phyloP scores from a whole-genome alignment of 768 basidiomycete species.

The Chiua virens region DNA sequence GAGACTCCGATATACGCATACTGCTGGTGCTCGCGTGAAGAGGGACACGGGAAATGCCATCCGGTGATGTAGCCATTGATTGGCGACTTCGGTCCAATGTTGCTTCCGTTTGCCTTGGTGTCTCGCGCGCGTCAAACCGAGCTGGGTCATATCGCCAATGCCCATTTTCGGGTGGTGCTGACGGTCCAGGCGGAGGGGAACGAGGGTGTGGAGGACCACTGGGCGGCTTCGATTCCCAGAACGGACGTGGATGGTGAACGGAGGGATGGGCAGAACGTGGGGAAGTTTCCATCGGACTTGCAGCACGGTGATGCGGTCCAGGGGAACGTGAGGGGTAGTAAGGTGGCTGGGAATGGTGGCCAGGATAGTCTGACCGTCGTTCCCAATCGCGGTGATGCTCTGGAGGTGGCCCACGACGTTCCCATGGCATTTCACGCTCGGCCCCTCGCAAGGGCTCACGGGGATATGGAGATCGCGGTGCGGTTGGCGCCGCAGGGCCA shows the following conservation, averaged over 20 bases:
- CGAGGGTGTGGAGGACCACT: conserved; percentile 29
- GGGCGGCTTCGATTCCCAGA: conserved; percentile 65
- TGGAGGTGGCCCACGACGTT: conserved; percentile 49
- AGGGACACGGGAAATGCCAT: conserved; percentile 32
- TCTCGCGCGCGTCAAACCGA: conserved; percentile 50
- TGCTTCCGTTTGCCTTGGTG: conserved; percentile 31
- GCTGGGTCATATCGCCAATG: conserved; percentile 63
- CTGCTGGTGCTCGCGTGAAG: conserved; percentile 31
- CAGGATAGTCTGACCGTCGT: conserved; percentile 39
- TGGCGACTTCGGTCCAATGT: conserved; percentile 35
- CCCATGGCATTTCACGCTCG: conserved; percentile 61
- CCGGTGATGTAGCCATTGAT: conserved; percentile 47
- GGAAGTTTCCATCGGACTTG: conserved; percentile 60
- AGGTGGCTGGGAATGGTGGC: conserved; percentile 30
- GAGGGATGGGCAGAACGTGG: conserved; percentile 53
- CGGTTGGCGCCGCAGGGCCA: conserved; percentile 52
- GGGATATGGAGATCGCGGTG: conserved; percentile 61
- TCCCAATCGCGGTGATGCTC: conserved; percentile 55
- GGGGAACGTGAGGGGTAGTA: conserved; percentile 37
- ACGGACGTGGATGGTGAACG: conserved; percentile 35
- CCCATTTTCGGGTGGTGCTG: conserved; percentile 42
- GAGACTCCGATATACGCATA: conserved; percentile 60
- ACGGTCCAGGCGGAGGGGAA: conserved; percentile 35
- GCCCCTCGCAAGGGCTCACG: conserved; percentile 47
- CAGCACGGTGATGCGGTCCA: conserved; percentile 38